These are phyloP conservation scores for Zymoseptoria tritici DNA, from an alignment of 2,329 filamentous ascomycete species.

Conservation along the genomic window DNA sequence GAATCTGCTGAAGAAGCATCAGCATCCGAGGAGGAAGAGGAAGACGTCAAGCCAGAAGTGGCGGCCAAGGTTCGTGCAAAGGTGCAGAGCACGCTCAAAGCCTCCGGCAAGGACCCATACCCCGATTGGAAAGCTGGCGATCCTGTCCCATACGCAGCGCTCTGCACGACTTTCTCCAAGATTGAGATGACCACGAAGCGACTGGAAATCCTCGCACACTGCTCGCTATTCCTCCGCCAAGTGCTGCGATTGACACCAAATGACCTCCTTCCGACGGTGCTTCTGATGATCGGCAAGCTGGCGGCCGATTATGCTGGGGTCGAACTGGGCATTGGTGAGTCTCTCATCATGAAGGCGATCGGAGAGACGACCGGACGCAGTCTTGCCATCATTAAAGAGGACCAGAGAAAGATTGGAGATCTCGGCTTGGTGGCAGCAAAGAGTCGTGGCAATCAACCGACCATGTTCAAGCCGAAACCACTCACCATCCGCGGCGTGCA, in stretches of 20 bases:
- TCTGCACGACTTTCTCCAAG: constrained; percentile 90
- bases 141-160: constrained; percentile 86
- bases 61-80: constrained; percentile 71
- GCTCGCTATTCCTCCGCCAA: constrained; percentile 83
- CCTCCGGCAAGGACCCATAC: constrained; percentile 69
- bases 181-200: constrained; percentile 93
- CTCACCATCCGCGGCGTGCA: constrained; percentile 82
- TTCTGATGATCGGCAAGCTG: constrained; percentile 97
- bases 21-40: constrained; percentile 44
- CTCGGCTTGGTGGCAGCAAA: constrained; percentile 91
- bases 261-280: constrained; percentile 78
- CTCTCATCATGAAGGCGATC: constrained; percentile 96
- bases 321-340: constrained; percentile 96
- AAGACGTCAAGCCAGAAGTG: constrained; percentile 60
- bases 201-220: constrained; percentile 79
- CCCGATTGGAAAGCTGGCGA: constrained; percentile 88
- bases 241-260: constrained; percentile 85
- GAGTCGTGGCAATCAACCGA: constrained; percentile 88
- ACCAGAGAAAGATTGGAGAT: constrained; percentile 95
- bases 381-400: constrained; percentile 81
- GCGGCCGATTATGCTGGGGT: constrained; percentile 95
- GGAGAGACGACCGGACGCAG: constrained; percentile 88
- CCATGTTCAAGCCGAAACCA: constrained; percentile 96
- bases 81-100: constrained; percentile 67
- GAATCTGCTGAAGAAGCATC: constrained; percentile 43